phyloP scores from a whole-genome alignment of 129 eudicot species.

The Saussurea involucrata region DNA sequence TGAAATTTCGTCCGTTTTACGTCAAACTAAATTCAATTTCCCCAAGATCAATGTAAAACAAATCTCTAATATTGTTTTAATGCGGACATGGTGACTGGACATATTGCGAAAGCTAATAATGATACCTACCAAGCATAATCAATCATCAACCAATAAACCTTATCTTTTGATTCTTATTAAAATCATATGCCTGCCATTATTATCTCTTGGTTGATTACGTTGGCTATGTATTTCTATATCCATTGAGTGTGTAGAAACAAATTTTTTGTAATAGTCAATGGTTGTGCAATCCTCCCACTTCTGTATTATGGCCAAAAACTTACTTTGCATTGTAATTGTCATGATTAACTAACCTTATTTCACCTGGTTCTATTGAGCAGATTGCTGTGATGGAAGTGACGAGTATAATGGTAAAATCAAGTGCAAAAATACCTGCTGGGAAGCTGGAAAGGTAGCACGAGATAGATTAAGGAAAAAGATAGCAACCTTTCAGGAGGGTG shows the following conservation, averaged over 20 bases:
- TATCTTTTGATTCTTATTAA: not conserved
- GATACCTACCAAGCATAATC: not conserved
- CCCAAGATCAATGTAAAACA: not conserved
- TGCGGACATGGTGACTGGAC: no score
- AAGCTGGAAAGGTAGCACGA: constrained; percentile 91
- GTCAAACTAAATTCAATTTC: not conserved
- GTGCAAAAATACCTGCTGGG: constrained; percentile 97
- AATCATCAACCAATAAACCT: not conserved
- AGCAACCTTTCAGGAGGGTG: constrained; percentile 70
- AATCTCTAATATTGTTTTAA: not conserved
- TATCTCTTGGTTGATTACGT: constrained; percentile 4
- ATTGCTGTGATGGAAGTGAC: constrained; percentile 99
- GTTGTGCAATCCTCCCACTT: not conserved
- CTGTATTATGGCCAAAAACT: not conserved
- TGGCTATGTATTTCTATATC: not conserved
- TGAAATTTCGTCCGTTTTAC: not conserved
- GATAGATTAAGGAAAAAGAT: constrained; percentile 84
- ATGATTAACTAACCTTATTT: constrained; percentile 1
- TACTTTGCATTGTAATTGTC: constrained; percentile 17
- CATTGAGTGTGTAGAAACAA: not conserved
- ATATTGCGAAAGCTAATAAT: not conserved
- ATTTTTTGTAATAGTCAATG: not conserved
- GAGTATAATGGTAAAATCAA: constrained; percentile 79
- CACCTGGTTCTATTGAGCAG: constrained; percentile 37
- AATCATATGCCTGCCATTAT: not conserved